Evolutionary conservation across 495 filamentous ascomycete genomes (phyloP).

Genomic region (Aspergillus saccharolyticus): DNA sequence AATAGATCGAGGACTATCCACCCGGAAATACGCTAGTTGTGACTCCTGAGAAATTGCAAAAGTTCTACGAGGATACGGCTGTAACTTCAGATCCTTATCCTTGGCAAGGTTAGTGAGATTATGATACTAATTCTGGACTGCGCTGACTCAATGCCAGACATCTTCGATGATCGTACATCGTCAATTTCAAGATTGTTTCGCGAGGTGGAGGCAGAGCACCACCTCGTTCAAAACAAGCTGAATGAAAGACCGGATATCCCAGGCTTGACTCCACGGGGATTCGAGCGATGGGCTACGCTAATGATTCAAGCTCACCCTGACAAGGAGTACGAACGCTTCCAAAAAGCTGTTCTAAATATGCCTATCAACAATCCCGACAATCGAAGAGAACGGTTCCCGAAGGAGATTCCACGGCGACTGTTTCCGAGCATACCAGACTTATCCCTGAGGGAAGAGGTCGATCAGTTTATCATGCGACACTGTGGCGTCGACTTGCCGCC

Average conservation of each 20-base stretch:
- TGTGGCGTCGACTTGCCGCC: constrained; percentile 45
- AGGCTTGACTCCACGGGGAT: constrained; percentile 73
- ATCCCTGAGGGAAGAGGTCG: constrained; percentile 35
- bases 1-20: constrained; percentile 70
- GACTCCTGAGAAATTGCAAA: constrained; percentile 70
- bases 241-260: constrained; percentile 63
- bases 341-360: constrained; percentile 66
- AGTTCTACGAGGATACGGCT: constrained; percentile 66
- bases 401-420: constrained; percentile 68
- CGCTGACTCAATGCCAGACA: constrained; percentile 30
- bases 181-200: constrained; percentile 69
- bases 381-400: constrained; percentile 69
- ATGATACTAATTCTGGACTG: background rate
- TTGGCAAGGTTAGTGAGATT: constrained; percentile 50
- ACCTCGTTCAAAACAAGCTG: constrained; percentile 63
- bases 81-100: constrained; percentile 61
- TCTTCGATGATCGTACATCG: constrained; percentile 49
- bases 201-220: constrained; percentile 72
- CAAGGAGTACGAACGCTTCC: constrained; percentile 68
- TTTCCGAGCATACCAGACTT: constrained; percentile 52
- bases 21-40: constrained; percentile 75
- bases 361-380: constrained; percentile 72
- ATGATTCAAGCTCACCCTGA: constrained; percentile 75
- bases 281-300: constrained; percentile 69
- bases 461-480: constrained; percentile 42